A percentile compares a stretch with the other conserved stretches of the same genome.
Conservation (phyloP, 345 rosid species). For the Eucalyptus fibrosa region DNA sequence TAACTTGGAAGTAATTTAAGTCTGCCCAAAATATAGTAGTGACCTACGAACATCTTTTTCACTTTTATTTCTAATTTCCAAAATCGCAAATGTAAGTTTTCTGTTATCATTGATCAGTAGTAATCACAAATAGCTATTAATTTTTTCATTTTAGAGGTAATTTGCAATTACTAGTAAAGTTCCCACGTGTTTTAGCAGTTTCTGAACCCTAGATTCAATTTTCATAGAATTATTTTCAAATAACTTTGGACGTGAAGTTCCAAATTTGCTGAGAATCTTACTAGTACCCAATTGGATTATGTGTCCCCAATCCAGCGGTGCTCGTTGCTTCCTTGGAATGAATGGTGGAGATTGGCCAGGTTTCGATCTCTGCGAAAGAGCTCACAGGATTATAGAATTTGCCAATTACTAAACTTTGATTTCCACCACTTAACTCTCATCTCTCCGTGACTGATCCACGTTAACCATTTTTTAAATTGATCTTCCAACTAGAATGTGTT, state of each 20-base stretch:
- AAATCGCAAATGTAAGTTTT: background rate
- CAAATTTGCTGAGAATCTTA: background rate
- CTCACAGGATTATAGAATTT: background rate
- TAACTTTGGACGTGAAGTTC: background rate
- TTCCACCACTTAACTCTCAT: background rate
- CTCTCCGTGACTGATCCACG: background rate
- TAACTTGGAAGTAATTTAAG: background rate
- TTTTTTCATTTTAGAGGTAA: background rate
- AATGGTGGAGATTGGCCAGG: background rate
- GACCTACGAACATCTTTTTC: background rate
- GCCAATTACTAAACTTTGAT: background rate
- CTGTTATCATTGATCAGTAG: background rate
- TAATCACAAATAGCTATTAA: background rate
- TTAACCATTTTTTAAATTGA: background rate
- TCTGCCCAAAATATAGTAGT: background rate
- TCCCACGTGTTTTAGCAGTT: background rate
- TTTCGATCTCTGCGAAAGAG: background rate
- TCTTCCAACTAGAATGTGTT: background rate
- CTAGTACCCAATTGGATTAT: background rate
- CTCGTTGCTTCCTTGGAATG: background rate
- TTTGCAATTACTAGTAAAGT: background rate
- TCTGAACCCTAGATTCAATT: background rate
- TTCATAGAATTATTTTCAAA: background rate
- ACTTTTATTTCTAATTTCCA: background rate
- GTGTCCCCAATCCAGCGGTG: background rate